Conservation (phyloP, 495 filamentous ascomycete genomes). For the Astrocystis sublimbata region DNA sequence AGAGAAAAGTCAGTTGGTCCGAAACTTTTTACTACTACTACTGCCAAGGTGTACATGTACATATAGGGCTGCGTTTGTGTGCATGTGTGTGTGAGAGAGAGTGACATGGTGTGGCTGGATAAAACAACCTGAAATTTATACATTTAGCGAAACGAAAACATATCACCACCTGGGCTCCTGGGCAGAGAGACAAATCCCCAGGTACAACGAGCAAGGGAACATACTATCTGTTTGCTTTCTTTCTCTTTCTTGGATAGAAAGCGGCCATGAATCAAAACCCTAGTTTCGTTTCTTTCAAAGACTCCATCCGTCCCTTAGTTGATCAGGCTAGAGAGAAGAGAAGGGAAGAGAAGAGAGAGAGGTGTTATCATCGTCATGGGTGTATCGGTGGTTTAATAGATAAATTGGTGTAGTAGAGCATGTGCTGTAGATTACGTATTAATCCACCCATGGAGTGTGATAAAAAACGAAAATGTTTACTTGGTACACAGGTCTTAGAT, state of each 20-base stretch:
- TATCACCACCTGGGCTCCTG: too few relatives aligned
- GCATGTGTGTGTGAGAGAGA: background rate
- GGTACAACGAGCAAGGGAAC: background rate
- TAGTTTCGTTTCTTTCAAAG: too few relatives aligned
- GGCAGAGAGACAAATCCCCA: too few relatives aligned
- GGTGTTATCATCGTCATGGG: background rate
- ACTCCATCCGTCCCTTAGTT: too few relatives aligned
- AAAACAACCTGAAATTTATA: constrained; percentile 8
- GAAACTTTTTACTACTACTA: background rate
- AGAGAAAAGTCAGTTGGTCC: background rate
- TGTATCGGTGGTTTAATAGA: background rate
- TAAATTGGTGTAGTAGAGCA: constrained; percentile 11
- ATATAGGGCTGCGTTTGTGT: too few relatives aligned
- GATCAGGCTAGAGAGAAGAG: background rate
- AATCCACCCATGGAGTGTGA: too few relatives aligned
- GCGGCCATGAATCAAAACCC: background rate
- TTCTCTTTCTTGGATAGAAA: constrained; percentile 6
- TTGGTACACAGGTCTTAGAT: too few relatives aligned
- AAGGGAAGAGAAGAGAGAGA: constrained; percentile 5
- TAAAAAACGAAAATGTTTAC: too few relatives aligned
- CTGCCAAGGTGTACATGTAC: constrained; percentile 9
- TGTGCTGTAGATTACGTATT: background rate
- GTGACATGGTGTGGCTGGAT: background rate
- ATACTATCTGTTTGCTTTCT: background rate
- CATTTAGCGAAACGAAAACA: background rate